A percentile compares a stretch with the other conserved stretches of the same genome.
These are phyloP conservation scores for Candida sojae DNA, from an alignment of 1,139 yeast genomes.

Conservation along the genomic window DNA sequence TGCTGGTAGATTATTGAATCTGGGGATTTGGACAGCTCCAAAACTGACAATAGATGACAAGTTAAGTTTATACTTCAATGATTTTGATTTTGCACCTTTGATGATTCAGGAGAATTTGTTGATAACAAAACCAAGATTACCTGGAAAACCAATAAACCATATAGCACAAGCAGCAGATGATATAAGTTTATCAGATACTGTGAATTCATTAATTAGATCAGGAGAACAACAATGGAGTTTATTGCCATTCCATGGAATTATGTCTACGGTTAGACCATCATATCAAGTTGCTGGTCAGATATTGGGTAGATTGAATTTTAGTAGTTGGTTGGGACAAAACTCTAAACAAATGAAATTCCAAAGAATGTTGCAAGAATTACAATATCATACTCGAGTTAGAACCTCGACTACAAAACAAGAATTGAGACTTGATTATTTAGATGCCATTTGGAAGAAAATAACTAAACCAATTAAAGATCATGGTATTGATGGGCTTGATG, in stretches of 20 bases:
- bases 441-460: conserved; percentile 58
- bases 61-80: conserved; percentile 88
- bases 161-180: conserved; percentile 84
- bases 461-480: conserved; percentile 58
- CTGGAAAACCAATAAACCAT: conserved; percentile 32
- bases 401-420: conserved; percentile 78
- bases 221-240: conserved; percentile 96
- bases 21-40: conserved; percentile 14
- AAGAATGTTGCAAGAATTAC: conserved; percentile 81
- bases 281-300: conserved; percentile 74
- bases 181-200: conserved; percentile 77
- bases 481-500: conserved; percentile 61
- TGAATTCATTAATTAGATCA: conserved; percentile 80
- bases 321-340: conserved; percentile 89
- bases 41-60: conserved; percentile 72
- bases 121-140: conserved; percentile 57
- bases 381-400: conserved; percentile 79
- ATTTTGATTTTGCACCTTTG: conserved; percentile 90
- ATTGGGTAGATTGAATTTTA: conserved; percentile 71
- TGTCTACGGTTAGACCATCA: conserved; percentile 85
- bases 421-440: conserved; percentile 76
- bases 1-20: conserved; percentile 62
- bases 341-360: conserved; percentile 80
- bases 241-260: conserved; percentile 87
- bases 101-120: conserved; percentile 96